Conservation (phyloP, 2,329 filamentous ascomycete species). For the Beauveria caledonica region DNA sequence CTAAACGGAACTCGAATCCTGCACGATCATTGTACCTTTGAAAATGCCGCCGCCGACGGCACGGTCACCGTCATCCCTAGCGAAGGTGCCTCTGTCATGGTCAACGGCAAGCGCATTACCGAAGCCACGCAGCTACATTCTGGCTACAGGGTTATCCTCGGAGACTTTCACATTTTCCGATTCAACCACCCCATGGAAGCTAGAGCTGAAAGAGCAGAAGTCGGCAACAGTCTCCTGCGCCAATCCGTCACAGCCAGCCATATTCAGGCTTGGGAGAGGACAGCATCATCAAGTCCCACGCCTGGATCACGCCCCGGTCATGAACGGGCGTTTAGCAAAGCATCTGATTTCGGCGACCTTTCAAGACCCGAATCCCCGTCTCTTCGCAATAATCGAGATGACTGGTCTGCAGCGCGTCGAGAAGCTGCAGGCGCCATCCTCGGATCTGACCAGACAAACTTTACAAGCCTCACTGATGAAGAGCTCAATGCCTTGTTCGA, state of each 20-base stretch:
- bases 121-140: conserved; percentile 81
- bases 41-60: conserved; percentile 74
- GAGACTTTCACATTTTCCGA: conserved; percentile 96
- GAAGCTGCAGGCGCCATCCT: conserved; percentile 90
- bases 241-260: conserved; percentile 66
- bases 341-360: conserved; percentile 65
- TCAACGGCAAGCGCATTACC: conserved; percentile 85
- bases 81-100: conserved; percentile 95
- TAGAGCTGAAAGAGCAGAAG: conserved; percentile 81
- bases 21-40: conserved; percentile 86
- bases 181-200: conserved; percentile 98
- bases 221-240: conserved; percentile 68
- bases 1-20: conserved; percentile 91
- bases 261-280: conserved; percentile 48
- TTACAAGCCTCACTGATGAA: conserved; percentile 83
- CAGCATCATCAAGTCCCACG: conserved; percentile 53
- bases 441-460: conserved; percentile 75
- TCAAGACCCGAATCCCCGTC: conserved; percentile 75
- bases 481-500: conserved; percentile 91
- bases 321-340: conserved; percentile 71
- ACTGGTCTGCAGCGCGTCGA: conserved; percentile 88
- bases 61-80: conserved; percentile 84
- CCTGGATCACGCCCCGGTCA: conserved; percentile 57
- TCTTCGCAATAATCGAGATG: conserved; percentile 61
- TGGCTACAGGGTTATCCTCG: conserved; percentile 89